Evolutionary conservation across 1,139 yeast genomes (phyloP).

Genomic region (Magnusiomyces fungicola): DNA sequence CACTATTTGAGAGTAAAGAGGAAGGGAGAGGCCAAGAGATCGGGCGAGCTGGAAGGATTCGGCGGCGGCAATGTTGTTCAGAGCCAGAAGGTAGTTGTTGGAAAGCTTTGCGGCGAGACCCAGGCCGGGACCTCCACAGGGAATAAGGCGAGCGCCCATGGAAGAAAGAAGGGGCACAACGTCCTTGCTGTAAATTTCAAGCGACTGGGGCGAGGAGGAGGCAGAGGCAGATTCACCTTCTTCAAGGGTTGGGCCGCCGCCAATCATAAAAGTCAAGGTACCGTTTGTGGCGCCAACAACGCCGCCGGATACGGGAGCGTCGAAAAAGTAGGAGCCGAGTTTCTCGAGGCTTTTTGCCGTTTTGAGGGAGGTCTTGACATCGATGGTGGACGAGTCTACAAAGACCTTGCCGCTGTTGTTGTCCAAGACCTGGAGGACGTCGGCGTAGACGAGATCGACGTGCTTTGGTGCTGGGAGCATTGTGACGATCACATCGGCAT

Average conservation of each 20-base stretch:
- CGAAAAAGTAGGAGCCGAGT: conserved; percentile 37
- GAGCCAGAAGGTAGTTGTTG: conserved; percentile 51
- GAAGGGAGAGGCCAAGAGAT: conserved; percentile 45
- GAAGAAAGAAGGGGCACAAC: conserved; percentile 31
- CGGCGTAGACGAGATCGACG: conserved; percentile 40
- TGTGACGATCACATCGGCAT: conserved; percentile 35
- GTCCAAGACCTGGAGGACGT: conserved; percentile 30
- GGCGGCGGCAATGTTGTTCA: conserved; percentile 53
- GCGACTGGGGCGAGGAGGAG: background rate
- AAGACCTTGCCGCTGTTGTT: conserved; percentile 20
- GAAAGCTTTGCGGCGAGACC: conserved; percentile 56
- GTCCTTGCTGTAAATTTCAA: conserved; percentile 3
- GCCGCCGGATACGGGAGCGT: conserved; percentile 59
- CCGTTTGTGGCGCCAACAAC: conserved; percentile 53
- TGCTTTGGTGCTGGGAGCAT: conserved; percentile 59
- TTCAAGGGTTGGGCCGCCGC: conserved; percentile 33
- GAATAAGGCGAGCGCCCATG: conserved; percentile 50
- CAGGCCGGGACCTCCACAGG: conserved; percentile 50
- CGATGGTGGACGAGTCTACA: conserved; percentile 52
- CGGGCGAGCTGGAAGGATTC: conserved; percentile 56
- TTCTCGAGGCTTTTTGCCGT: conserved; percentile 24
- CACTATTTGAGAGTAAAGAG: conserved; percentile 46
- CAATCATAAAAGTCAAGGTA: conserved; percentile 52
- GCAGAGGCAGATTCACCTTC: conserved; percentile 24
- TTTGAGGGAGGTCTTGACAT: conserved; percentile 43